Conservation (phyloP, 176 grass and related monocot species). For the Stipa capillata region DNA sequence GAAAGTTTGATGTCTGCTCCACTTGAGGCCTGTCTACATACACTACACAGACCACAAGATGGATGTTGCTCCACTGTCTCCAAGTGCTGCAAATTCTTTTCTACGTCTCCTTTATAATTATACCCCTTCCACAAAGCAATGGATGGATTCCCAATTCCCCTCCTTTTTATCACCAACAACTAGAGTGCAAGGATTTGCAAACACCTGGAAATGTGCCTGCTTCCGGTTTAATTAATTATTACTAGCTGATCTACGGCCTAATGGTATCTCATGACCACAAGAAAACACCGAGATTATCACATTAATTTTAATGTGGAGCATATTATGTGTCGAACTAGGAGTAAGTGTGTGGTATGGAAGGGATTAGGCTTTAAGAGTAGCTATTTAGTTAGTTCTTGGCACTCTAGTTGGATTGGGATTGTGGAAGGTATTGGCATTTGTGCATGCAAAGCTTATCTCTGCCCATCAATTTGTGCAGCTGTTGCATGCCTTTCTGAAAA, state of each 20-base stretch:
- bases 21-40: constrained; percentile 29
- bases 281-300: not conserved
- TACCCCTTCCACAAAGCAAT: constrained; percentile 23
- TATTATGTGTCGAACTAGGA: not conserved
- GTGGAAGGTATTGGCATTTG: not conserved
- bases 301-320: not conserved
- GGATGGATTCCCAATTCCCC: constrained; percentile 14
- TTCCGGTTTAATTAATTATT: not conserved
- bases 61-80: constrained; percentile 27
- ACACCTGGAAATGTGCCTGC: constrained; percentile 26
- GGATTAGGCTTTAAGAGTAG: not conserved
- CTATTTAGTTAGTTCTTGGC: not conserved
- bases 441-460: not conserved
- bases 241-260: not conserved
- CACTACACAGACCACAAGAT: constrained; percentile 10
- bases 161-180: not conserved
- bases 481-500: not conserved
- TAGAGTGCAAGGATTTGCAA: constrained; percentile 2
- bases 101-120: constrained; percentile 24
- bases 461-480: not conserved
- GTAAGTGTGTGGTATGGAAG: not conserved
- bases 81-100: constrained; percentile 20
- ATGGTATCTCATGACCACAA: constrained; percentile 3
- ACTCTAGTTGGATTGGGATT: not conserved
- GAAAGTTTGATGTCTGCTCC: constrained; percentile 13